Evolutionary conservation across 2,329 filamentous ascomycete genomes (phyloP), one percentile per base, ranked within the genome.

Genomic region (Pseudogymnoascus sp.): DNA sequence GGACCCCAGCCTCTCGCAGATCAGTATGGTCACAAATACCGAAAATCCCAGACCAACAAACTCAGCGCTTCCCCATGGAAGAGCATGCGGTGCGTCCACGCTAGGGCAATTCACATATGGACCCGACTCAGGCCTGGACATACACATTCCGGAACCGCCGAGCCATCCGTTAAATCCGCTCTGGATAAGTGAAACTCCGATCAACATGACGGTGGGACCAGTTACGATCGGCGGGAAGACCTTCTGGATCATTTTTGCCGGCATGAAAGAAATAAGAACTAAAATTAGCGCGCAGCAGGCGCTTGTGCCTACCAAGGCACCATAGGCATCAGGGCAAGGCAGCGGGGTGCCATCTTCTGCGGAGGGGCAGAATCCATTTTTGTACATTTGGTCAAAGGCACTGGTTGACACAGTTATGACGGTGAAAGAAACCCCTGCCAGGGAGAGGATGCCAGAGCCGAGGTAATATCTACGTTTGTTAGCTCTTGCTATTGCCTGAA

Each of bases 11-110:
- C 89, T 84, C 74, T 95, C 90, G 72, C 89, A 90, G 11, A 93
- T 72, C 65, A 95, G 87, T 71, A 95, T 93, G 28, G 88, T 89
- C 50, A 89, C 68, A 71, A 93, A 93, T 37, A 93, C 90, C 50
- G 85, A 85, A 77, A 95, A 93, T 0, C 90, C 90, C 1, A 95
- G 82, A 62, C 87, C 90, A 4, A 95, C 84, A 68, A 89, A 91
- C 74, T 95, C 88, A 1, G 90, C 84, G 38, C 86, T 87, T 3
- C 89, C 91, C 91, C 91, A 95, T 19, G 46, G 46, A 24, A 93
- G 79, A 12, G 89, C 81, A 64, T 87, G 87, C 1, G 90, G 89
- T 0, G 89, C 89, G 24, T 78, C 77, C 66, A 88, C 85, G 67
- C 82, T 79, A 1, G 89, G 89, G 70, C 90, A 95, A 5, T 80